Percentiles rank a stretch among this genome's conserved stretches.
Conservation (phyloP, 495 filamentous ascomycete genomes). For the Corynascus novoguineensis region DNA sequence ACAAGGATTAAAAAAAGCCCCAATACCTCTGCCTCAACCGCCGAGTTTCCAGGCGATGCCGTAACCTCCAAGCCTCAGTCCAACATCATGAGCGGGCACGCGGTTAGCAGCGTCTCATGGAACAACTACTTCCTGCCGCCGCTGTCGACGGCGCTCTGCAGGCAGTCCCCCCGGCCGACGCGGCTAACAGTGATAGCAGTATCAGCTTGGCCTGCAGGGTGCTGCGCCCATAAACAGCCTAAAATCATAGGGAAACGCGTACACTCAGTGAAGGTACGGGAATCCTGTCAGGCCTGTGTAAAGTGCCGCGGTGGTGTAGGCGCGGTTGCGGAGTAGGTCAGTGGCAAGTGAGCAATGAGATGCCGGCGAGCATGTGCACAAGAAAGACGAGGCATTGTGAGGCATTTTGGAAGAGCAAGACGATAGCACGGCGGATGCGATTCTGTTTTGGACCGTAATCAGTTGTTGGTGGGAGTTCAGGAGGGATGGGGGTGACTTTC, state of each 20-base stretch:
- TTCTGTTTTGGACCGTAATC: no score
- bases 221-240: constrained; percentile 49
- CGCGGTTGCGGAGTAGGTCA: constrained; percentile 28
- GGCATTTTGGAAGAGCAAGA: constrained; percentile 56
- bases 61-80: constrained; percentile 38
- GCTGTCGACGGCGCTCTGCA: constrained; percentile 35
- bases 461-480: no score
- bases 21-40: constrained; percentile 34
- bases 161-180: constrained; percentile 44
- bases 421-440: constrained; percentile 53
- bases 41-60: constrained; percentile 19
- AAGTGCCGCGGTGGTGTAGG: constrained; percentile 31
- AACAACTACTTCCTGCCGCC: constrained; percentile 22
- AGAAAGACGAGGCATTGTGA: constrained; percentile 38
- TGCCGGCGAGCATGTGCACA: constrained; percentile 40
- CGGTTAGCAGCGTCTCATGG: constrained; percentile 34
- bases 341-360: constrained; percentile 38
- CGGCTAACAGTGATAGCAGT: constrained; percentile 53
- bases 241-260: constrained; percentile 55
- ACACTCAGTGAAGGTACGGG: constrained; percentile 50
- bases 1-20: constrained; percentile 42
- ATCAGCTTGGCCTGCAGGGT: constrained; percentile 50
- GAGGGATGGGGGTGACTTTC: neutral
- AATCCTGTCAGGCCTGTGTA: constrained; percentile 50
- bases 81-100: constrained; percentile 32